phyloP scores from a whole-genome alignment of 2,329 filamentous ascomycete genomes.

The Fusarium sp. region DNA sequence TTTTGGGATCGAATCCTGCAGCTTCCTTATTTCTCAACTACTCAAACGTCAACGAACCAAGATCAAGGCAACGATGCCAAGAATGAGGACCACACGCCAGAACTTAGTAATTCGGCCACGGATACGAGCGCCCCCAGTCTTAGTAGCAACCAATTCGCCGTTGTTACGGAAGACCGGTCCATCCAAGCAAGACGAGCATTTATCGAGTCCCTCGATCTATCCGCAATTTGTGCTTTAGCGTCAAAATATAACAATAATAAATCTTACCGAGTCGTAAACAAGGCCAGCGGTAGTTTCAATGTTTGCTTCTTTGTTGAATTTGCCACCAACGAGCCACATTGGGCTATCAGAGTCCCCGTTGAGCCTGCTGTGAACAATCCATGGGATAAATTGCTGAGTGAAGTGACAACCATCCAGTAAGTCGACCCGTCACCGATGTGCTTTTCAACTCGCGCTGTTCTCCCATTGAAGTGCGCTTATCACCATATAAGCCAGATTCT shows the following conservation, averaged over 20 bases:
- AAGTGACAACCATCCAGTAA: constrained; percentile 40
- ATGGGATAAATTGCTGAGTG: constrained; percentile 42
- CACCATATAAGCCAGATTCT: too few species aligned
- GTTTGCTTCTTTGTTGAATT: constrained; percentile 39
- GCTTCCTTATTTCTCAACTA: too few species aligned
- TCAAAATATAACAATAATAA: constrained; percentile 32
- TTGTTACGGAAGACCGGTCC: background rate
- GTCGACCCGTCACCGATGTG: background rate
- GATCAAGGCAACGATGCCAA: background rate
- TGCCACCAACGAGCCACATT: constrained; percentile 13
- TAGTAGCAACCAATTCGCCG: background rate
- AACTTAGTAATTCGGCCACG: background rate
- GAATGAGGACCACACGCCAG: background rate
- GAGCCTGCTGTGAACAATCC: constrained; percentile 31
- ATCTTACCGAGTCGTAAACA: constrained; percentile 26
- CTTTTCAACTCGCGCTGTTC: background rate
- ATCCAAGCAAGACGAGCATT: constrained; percentile 11
- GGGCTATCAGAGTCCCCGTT: constrained; percentile 41
- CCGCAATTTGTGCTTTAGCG: constrained; percentile 36
- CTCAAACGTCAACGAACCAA: too few species aligned
- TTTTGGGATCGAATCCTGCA: too few species aligned
- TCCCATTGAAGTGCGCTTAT: too few species aligned
- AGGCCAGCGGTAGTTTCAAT: constrained; percentile 37
- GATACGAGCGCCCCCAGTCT: background rate
- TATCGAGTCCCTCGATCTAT: constrained; percentile 33